Conservation (phyloP, 106 monocot genomes). For the Xerophyta viscosa region DNA sequence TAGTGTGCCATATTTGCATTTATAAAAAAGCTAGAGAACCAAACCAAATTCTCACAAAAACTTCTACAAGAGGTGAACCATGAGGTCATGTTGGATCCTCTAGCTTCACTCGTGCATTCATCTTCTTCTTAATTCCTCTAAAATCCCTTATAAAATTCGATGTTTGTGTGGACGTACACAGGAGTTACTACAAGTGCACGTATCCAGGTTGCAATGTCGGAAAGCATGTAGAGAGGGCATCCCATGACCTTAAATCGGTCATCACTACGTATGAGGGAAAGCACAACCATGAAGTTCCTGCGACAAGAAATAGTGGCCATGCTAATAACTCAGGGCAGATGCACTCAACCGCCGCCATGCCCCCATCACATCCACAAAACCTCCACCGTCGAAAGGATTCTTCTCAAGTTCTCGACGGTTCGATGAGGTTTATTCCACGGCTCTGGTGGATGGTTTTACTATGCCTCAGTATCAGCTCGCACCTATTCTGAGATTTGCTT, state of each 20-base stretch:
- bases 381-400: conserved; percentile 21
- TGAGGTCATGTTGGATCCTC: too few relatives aligned
- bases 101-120: too few relatives aligned
- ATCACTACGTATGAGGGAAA: conserved; percentile 90
- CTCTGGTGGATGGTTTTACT: conserved; percentile 12
- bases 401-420: conserved; percentile 20
- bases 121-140: too few relatives aligned
- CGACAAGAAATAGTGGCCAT: conserved; percentile 52
- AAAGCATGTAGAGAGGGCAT: conserved; percentile 93
- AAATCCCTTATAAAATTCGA: too few relatives aligned
- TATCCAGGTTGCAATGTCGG: conserved; percentile 62
- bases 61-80: too few relatives aligned
- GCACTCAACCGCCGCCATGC: background rate
- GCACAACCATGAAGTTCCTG: conserved; percentile 91
- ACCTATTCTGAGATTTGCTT: conserved; percentile 6
- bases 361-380: conserved; percentile 5
- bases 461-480: conserved; percentile 18
- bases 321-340: conserved; percentile 8
- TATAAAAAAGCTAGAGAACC: too few relatives aligned
- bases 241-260: conserved; percentile 82
- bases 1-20: too few relatives aligned
- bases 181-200: conserved; percentile 97
- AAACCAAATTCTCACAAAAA: too few relatives aligned
- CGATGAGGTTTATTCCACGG: conserved; percentile 17
- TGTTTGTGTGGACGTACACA: too few relatives aligned